A percentile compares a stretch with the other conserved stretches of the same genome.
Conservation (phyloP, 306 rosid species). For the Malus fusca region DNA sequence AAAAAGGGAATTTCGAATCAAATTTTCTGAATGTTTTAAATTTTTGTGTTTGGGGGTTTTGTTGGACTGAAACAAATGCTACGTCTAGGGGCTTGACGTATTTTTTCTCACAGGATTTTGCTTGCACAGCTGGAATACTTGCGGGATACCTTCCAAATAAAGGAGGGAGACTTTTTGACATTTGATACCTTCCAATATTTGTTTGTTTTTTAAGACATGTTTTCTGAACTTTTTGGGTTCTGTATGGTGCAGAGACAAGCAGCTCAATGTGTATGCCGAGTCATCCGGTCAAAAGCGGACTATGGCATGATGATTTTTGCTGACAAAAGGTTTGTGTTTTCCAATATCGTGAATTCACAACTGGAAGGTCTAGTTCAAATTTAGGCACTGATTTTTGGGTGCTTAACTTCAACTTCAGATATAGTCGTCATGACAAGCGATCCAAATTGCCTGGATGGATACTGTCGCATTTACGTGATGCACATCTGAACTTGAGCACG, state of each 20-base stretch:
- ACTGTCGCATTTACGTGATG: constrained; percentile 82
- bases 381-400: not conserved
- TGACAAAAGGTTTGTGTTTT: constrained; percentile 62
- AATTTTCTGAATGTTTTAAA: not conserved
- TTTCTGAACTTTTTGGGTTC: constrained; percentile 1
- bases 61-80: not conserved
- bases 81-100: not conserved
- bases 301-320: constrained; percentile 99
- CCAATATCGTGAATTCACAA: not conserved
- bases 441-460: constrained; percentile 97
- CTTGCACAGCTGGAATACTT: constrained; percentile 77
- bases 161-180: constrained; percentile 92
- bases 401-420: constrained; percentile 36
- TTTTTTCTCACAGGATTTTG: constrained; percentile 61
- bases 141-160: constrained; percentile 81
- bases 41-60: constrained; percentile 6
- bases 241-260: constrained; percentile 77
- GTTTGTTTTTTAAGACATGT: not conserved
- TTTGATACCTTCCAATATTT: constrained; percentile 72
- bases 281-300: constrained; percentile 93
- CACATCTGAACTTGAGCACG: constrained; percentile 90
- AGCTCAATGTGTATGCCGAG: constrained; percentile 97
- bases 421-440: constrained; percentile 94
- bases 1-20: not conserved
- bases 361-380: not conserved